These are phyloP conservation scores for Peronospora farinosa DNA, from an alignment of 352 stramenopile genomes.

Conservation along the genomic window DNA sequence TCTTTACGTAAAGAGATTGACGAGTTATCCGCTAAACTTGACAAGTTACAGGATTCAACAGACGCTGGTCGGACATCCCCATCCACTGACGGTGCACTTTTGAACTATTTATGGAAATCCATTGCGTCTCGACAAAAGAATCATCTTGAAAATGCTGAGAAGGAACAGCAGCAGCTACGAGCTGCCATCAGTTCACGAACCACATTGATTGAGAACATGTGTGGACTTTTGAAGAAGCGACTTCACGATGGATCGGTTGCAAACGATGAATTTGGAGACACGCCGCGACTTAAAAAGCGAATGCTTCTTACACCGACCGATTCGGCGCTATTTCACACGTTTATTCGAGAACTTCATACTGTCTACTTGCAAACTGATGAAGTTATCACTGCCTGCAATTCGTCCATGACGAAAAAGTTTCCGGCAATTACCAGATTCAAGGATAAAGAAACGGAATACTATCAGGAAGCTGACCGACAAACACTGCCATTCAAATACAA, in stretches of 20 bases:
- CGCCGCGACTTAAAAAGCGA: conserved; percentile 14
- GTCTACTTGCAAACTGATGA: conserved; percentile 23
- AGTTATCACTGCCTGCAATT: conserved; percentile 14
- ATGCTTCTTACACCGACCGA: conserved; percentile 25
- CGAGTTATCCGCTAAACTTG: conserved; percentile 26
- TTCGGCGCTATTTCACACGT: conserved; percentile 29
- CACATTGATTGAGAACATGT: conserved; percentile 27
- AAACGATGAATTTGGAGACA: conserved; percentile 3
- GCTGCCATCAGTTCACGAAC: conserved; percentile 23
- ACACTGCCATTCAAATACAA: conserved; percentile 30
- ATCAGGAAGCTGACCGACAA: conserved; percentile 15
- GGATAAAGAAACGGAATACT: conserved; percentile 18
- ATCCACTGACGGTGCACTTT: conserved; percentile 17
- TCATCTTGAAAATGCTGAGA: conserved; percentile 19
- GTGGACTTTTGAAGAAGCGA: conserved; percentile 21
- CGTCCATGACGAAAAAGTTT: neutral
- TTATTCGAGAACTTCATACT: conserved; percentile 25
- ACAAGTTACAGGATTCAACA: conserved; percentile 18
- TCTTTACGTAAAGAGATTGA: conserved; percentile 24
- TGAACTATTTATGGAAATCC: conserved; percentile 26
- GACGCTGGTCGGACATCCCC: conserved; percentile 1
- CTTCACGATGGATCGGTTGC: conserved; percentile 11
- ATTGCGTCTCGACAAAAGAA: conserved; percentile 28
- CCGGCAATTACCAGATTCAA: conserved; percentile 12
- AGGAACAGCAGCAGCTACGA: conserved; percentile 20